These are phyloP conservation scores for Curvularia sp. DNA, from an alignment of 2,329 filamentous ascomycete species.

Conservation along the genomic window DNA sequence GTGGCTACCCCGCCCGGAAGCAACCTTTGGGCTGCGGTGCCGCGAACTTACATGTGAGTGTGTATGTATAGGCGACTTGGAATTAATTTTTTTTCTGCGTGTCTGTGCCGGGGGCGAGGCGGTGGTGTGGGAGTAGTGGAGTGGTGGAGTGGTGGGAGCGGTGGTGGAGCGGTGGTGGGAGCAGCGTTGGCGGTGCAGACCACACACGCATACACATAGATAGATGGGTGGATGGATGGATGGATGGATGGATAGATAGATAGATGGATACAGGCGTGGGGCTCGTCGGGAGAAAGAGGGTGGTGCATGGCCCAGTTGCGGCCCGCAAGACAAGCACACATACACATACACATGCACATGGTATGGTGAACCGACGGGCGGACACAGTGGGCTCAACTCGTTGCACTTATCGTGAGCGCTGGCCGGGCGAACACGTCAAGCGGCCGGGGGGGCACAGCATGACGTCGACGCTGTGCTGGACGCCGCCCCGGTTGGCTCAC, in stretches of 20 bases:
- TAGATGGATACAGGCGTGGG: not conserved
- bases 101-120: not conserved
- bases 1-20: not conserved
- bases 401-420: slow-evolving; percentile 11
- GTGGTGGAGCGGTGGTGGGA: not conserved
- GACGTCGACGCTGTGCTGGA: slow-evolving; percentile 12
- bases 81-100: not conserved
- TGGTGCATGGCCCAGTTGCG: slow-evolving; percentile 10
- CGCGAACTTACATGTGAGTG: not conserved
- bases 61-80: too few relatives aligned
- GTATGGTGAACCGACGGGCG: too few relatives aligned
- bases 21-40: not conserved
- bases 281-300: not conserved
- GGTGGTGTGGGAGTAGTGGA: not conserved
- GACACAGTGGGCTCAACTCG: not conserved
- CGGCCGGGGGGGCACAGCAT: slow-evolving; percentile 7
- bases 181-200: not conserved
- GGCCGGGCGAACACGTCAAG: slow-evolving; percentile 13
- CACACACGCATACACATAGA: not conserved
- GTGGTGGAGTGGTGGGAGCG: not conserved
- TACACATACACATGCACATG: too few relatives aligned
- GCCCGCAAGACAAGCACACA: slow-evolving; percentile 15
- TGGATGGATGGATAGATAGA: too few relatives aligned
- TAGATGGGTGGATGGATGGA: too few relatives aligned
- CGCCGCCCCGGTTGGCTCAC: slow-evolving; percentile 7